These are phyloP conservation scores for Pyracantha coccinea DNA, from an alignment of 331 rosid genomes.

Conservation along the genomic window DNA sequence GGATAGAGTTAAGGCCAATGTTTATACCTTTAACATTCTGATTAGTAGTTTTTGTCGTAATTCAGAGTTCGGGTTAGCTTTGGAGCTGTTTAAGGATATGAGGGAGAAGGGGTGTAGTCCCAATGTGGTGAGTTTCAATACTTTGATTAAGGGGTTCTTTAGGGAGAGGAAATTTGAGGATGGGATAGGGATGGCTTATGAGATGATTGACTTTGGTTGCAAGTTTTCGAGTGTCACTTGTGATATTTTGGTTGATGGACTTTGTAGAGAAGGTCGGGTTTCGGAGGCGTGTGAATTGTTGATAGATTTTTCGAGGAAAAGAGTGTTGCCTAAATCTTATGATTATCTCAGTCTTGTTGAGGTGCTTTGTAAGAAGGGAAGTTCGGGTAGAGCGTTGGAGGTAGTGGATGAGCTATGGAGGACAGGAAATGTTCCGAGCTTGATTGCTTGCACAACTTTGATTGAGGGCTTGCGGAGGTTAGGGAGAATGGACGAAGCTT, in stretches of 20 bases:
- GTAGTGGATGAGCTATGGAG: slow-evolving; percentile 63
- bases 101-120: slow-evolving; percentile 61
- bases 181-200: slow-evolving; percentile 74
- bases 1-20: slow-evolving; percentile 65
- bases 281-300: slow-evolving; percentile 45
- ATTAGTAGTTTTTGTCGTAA: slow-evolving; percentile 66
- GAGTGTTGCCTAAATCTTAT: slow-evolving; percentile 45
- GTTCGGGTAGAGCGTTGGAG: slow-evolving; percentile 34
- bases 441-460: slow-evolving; percentile 57
- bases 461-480: slow-evolving; percentile 61
- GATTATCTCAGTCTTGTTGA: slow-evolving; percentile 60
- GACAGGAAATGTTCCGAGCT: slow-evolving; percentile 51
- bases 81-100: slow-evolving; percentile 75
- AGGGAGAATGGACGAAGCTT: slow-evolving; percentile 40
- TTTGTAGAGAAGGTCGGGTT: slow-evolving; percentile 44
- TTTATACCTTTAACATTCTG: slow-evolving; percentile 78
- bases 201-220: slow-evolving; percentile 64
- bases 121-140: slow-evolving; percentile 82
- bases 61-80: slow-evolving; percentile 41
- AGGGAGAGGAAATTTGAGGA: slow-evolving; percentile 58
- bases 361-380: slow-evolving; percentile 38
- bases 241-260: slow-evolving; percentile 71
- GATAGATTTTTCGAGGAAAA: slow-evolving; percentile 40
- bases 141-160: slow-evolving; percentile 71
- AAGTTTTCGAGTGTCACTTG: slow-evolving; percentile 55